Conservation (phyloP, 176 grass and related monocot genomes). For the Stipa capillata region DNA sequence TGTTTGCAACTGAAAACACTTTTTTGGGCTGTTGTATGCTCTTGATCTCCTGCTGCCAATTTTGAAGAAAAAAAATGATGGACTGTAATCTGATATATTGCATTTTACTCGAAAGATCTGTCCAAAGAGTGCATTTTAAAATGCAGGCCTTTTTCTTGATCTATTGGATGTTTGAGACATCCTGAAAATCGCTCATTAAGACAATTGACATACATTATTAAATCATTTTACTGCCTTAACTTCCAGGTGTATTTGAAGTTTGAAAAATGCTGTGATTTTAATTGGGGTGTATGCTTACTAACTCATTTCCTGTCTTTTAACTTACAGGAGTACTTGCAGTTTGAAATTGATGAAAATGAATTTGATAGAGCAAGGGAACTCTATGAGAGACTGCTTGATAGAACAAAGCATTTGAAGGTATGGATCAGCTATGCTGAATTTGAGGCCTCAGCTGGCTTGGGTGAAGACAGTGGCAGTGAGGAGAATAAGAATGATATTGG, state of each 20-base stretch:
- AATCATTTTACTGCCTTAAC: not conserved
- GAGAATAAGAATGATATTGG: slow-evolving; percentile 35
- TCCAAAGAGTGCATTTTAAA: not conserved
- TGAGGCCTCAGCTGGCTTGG: slow-evolving; percentile 60
- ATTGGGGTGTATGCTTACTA: not conserved
- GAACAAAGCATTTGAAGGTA: slow-evolving; percentile 87
- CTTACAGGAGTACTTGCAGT: slow-evolving; percentile 74
- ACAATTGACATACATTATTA: not conserved
- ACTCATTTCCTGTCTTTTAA: not conserved
- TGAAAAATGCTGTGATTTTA: not conserved
- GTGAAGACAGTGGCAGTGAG: slow-evolving; percentile 34
- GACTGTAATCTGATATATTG: not conserved
- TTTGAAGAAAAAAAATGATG: not conserved
- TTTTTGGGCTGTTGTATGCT: not conserved
- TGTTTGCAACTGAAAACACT: not conserved
- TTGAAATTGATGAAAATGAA: slow-evolving; percentile 77
- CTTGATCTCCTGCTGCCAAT: not conserved
- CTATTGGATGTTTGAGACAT: not conserved
- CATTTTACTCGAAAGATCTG: not conserved
- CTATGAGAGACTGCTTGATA: slow-evolving; percentile 79
- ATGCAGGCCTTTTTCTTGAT: not conserved
- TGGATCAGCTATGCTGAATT: slow-evolving; percentile 95
- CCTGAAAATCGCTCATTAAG: not conserved
- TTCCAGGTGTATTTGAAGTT: not conserved
- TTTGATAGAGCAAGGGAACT: slow-evolving; percentile 63